Evolutionary conservation across 225 moss, liverwort and hornwort genomes (phyloP).

Genomic region (Climacium dendroides): DNA sequence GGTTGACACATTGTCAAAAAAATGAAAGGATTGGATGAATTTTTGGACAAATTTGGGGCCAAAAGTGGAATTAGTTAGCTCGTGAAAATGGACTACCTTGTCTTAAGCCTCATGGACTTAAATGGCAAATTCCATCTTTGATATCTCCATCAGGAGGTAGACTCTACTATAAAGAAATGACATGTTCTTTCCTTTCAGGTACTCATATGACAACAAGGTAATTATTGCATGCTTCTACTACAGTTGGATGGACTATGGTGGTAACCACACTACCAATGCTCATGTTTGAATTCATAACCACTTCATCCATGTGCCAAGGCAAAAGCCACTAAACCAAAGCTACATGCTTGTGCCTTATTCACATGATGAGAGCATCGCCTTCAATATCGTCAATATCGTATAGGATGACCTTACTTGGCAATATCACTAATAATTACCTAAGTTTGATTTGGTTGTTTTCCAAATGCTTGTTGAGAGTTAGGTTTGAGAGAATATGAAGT

Average conservation of each 20-base stretch:
- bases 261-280: accelerated
- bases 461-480: accelerated
- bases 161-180: neutral
- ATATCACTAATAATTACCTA: neutral
- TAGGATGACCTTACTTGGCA: neutral
- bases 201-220: accelerated
- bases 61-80: too few species aligned
- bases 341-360: too few species aligned
- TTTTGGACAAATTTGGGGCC: too few species aligned
- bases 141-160: neutral
- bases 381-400: neutral
- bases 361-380: neutral
- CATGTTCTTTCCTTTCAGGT: accelerated
- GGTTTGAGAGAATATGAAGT: neutral
- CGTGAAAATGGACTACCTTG: too few species aligned
- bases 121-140: too few species aligned
- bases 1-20: too few species aligned
- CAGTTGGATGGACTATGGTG: neutral
- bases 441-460: neutral
- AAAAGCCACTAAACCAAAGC: neutral
- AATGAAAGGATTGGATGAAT: too few species aligned
- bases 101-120: too few species aligned
- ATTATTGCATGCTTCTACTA: neutral
- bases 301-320: neutral
- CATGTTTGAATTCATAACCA: neutral